These are phyloP conservation scores for Trypanosoma brucei DNA, from an alignment of 208 protist species.

Conservation along the genomic window DNA sequence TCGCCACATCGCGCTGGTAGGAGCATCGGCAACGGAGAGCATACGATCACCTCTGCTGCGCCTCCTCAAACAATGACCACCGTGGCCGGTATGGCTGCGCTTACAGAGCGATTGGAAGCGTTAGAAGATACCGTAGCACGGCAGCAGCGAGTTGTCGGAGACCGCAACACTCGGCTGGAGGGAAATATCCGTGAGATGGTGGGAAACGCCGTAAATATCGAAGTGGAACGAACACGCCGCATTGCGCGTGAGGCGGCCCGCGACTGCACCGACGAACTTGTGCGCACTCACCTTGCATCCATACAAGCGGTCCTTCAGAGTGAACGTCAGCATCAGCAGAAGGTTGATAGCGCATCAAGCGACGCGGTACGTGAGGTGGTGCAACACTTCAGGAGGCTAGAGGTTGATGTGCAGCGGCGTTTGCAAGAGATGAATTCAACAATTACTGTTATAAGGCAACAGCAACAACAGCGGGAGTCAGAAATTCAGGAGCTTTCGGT, in stretches of 20 bases:
- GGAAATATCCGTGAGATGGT: constrained; percentile 45
- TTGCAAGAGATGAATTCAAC: constrained; percentile 17
- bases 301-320: constrained; percentile 40
- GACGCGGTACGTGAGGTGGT: constrained; percentile 29
- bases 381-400: constrained; percentile 26
- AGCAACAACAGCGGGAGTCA: constrained; percentile 7
- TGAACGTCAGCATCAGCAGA: constrained; percentile 43
- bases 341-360: constrained; percentile 39
- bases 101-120: constrained; percentile 39
- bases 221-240: constrained; percentile 66
- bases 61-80: neutral
- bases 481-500: constrained; percentile 10
- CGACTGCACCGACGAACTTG: constrained; percentile 52
- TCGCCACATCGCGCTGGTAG: neutral
- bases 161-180: constrained; percentile 39
- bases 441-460: constrained; percentile 5
- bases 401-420: constrained; percentile 18
- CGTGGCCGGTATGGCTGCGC: neutral
- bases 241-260: constrained; percentile 68
- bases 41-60: neutral
- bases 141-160: constrained; percentile 45
- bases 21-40: neutral
- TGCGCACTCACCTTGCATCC: constrained; percentile 48
- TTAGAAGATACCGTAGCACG: constrained; percentile 40
- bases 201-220: constrained; percentile 41